phyloP scores from a whole-genome alignment of 129 eudicot species.

The Escallonia rubra region DNA sequence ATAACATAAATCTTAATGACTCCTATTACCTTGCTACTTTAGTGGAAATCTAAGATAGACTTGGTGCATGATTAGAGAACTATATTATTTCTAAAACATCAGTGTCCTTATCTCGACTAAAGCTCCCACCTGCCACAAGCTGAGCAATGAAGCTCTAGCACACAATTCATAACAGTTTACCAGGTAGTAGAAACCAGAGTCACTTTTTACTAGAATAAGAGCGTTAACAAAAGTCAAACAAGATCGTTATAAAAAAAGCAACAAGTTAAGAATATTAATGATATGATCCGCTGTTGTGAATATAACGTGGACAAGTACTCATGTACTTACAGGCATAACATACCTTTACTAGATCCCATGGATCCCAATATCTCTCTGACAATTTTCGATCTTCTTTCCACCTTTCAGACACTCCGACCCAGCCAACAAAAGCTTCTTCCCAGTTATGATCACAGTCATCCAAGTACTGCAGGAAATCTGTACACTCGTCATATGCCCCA shows the following conservation, averaged over 20 bases:
- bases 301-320: background rate
- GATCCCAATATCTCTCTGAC: constrained; percentile 59
- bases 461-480: constrained; percentile 79
- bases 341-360: constrained; percentile 91
- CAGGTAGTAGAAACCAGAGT: too few relatives aligned
- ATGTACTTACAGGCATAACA: constrained; percentile 17
- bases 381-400: constrained; percentile 59
- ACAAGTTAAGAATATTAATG: background rate
- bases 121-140: too few relatives aligned
- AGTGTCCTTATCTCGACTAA: too few relatives aligned
- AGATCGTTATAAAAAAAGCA: background rate
- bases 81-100: too few relatives aligned
- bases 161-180: too few relatives aligned
- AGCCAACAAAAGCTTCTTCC: constrained; percentile 87
- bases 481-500: constrained; percentile 86
- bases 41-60: too few relatives aligned
- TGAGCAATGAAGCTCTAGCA: too few relatives aligned
- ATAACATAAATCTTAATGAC: too few relatives aligned
- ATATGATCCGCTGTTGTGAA: background rate
- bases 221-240: background rate
- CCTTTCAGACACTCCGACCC: constrained; percentile 58
- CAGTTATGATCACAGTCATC: constrained; percentile 64
- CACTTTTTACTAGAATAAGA: background rate
- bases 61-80: too few relatives aligned
- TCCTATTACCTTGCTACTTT: too few relatives aligned